phyloP scores from a whole-genome alignment of 169 alveolate genomes.

The Cryptosporidium felis region DNA sequence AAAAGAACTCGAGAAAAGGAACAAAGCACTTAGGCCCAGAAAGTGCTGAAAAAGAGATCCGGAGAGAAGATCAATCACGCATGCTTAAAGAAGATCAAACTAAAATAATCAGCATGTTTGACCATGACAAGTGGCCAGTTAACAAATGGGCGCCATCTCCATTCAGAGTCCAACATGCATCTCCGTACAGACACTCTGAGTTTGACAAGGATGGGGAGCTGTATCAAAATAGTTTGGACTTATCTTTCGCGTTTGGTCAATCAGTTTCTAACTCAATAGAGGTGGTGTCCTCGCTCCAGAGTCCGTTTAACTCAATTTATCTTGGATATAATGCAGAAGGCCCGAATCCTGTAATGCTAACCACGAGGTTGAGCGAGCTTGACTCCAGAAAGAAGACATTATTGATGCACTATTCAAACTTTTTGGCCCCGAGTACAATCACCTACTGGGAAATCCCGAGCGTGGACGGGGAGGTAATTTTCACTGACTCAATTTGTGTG shows the following conservation, averaged over 20 bases:
- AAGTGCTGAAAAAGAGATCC: no score
- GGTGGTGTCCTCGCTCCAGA: constrained; percentile 29
- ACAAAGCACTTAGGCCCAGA: background rate
- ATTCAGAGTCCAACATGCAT: constrained; percentile 54
- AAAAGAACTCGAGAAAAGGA: background rate
- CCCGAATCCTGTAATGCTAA: constrained; percentile 53
- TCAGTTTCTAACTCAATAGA: constrained; percentile 10
- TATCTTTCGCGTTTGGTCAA: constrained; percentile 68
- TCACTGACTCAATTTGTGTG: constrained; percentile 65
- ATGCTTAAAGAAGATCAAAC: constrained; percentile 10
- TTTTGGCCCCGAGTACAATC: constrained; percentile 36
- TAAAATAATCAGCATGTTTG: constrained; percentile 34
- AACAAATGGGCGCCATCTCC: constrained; percentile 72
- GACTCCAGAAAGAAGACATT: constrained; percentile 22
- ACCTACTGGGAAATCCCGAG: constrained; percentile 61
- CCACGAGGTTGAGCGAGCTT: constrained; percentile 18
- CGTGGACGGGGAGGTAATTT: constrained; percentile 15
- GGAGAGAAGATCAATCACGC: background rate
- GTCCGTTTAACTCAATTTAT: constrained; percentile 63
- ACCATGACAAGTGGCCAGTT: constrained; percentile 57
- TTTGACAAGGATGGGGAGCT: constrained; percentile 17
- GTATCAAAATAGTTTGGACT: constrained; percentile 43
- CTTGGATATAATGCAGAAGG: constrained; percentile 40
- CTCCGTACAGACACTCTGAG: background rate
- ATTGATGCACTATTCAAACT: constrained; percentile 45